These are phyloP conservation scores for Strobilomyces confusus DNA, from an alignment of 768 basidiomycete genomes.

Conservation along the genomic window DNA sequence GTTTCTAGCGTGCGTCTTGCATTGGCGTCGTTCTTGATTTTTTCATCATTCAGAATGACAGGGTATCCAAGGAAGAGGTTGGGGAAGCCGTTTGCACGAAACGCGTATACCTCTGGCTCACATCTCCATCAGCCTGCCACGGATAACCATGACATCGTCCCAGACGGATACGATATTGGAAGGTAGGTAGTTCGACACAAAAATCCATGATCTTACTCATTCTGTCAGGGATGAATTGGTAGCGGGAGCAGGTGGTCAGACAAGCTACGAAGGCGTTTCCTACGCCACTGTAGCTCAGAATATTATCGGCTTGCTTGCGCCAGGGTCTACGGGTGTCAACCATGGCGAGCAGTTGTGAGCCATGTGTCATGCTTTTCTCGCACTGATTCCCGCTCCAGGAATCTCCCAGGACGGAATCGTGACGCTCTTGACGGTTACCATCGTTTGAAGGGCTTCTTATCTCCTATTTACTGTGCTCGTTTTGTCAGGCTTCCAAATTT, in stretches of 20 bases:
- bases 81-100: neutral
- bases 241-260: constrained; percentile 35
- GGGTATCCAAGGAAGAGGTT: constrained; percentile 46
- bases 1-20: constrained; percentile 43
- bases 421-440: constrained; percentile 49
- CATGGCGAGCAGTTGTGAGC: constrained; percentile 36
- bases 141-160: constrained; percentile 38
- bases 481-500: neutral
- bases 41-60: constrained; percentile 11
- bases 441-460: constrained; percentile 22
- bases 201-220: neutral
- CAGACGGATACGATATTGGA: constrained; percentile 48
- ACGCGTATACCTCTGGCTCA: neutral
- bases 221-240: constrained; percentile 36
- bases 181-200: constrained; percentile 23
- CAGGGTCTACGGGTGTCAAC: constrained; percentile 49
- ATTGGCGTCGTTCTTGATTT: neutral
- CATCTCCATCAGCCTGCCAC: constrained; percentile 21
- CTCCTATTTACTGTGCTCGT: neutral
- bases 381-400: constrained; percentile 30
- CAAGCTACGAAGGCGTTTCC: constrained; percentile 39
- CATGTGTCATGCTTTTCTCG: neutral
- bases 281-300: constrained; percentile 46
- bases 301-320: constrained; percentile 48
- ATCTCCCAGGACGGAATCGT: constrained; percentile 58